A percentile compares a stretch with the other conserved stretches of the same genome.
Conservation (phyloP, 768 basidiomycete species). For the Rubroboletus satanas region DNA sequence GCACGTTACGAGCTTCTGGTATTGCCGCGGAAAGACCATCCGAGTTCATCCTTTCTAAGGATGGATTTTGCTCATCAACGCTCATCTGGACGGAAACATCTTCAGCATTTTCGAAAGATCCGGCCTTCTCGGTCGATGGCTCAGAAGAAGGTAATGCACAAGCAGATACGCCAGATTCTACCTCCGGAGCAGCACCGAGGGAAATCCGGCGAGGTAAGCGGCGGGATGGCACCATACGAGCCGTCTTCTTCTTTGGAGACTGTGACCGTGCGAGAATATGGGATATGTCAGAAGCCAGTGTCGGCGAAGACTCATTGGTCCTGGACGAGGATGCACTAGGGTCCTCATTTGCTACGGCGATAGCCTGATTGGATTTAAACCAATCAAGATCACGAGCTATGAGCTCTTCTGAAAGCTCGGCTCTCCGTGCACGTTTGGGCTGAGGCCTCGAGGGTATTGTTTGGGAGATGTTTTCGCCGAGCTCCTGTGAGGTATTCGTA, state of each 20-base stretch:
- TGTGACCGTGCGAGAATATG: not conserved
- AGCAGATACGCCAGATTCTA: not conserved
- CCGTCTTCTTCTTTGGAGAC: conserved; percentile 18
- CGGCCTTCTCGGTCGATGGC: not conserved
- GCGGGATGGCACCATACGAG: conserved; percentile 25
- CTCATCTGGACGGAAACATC: not conserved
- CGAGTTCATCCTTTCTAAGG: not conserved
- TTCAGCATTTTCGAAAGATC: not conserved
- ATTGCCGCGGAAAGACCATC: not conserved
- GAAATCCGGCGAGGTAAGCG: conserved; percentile 21
- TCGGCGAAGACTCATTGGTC: not conserved
- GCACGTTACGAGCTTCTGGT: not conserved
- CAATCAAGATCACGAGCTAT: conserved; percentile 30
- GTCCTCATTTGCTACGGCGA: not conserved
- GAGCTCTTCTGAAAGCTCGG: conserved; percentile 23
- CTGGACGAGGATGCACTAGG: not conserved
- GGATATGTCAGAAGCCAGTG: not conserved
- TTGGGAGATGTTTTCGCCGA: not conserved
- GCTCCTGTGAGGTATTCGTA: not conserved
- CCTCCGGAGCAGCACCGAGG: not conserved
- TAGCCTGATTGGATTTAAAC: conserved; percentile 20
- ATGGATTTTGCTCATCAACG: not conserved
- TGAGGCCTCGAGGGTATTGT: conserved; percentile 18
- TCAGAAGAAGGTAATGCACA: not conserved
- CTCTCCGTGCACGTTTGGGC: conserved; percentile 23